Base-by-base conservation (phyloP, 202 grass and related monocot genomes). In the Hordeum pubiflorum region DNA sequence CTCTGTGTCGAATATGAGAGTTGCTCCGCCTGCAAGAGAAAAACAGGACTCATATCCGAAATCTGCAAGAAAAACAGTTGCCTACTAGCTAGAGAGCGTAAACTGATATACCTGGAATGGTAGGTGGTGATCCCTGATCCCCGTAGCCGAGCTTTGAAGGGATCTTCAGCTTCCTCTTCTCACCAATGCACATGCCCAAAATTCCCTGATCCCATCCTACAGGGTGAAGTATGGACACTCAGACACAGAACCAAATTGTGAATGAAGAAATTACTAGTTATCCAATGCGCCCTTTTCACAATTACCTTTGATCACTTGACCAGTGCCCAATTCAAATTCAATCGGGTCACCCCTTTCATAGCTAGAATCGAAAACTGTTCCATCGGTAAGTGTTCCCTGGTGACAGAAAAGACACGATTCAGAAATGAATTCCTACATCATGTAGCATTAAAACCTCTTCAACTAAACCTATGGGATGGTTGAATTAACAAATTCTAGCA, bases 171-270 rank as follows among this genome's bases (percentile, higher is more conserved):
- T 96, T 99, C 66, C 96, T 54, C 72, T 99, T 96, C 78, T 99
- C 92, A 79, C 96, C 92, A 6, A 99, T 89, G 0, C 96, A 99
- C 96, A 99, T 99, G 40, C 96, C 92, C 85, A 99, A 46, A 71
- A 99, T 78, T 10, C 96, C 96, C 84, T 99, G 96, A 71, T 99
- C 96, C 96, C 96, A 99, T 64, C 96, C 92, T 99, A 73, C n/a
- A 81, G 13, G 57, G 29, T 36, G 24, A 34, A 46, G 22, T 34
- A 31, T n/a, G 40, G 22, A 70, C 40, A 73, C 60, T 85, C 32
- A 85, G 22, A 39, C 37, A 44, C 1, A 76, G 68, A 75, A 67
- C 32, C 0, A 32, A 37, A 82, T 5, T 7, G 66, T 10, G 32
- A 50, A 57, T 20, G 0, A 66, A 81, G 15, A 4, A 78, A 4